phyloP scores from a whole-genome alignment of 768 basidiomycete species.

The Russula lepida region DNA sequence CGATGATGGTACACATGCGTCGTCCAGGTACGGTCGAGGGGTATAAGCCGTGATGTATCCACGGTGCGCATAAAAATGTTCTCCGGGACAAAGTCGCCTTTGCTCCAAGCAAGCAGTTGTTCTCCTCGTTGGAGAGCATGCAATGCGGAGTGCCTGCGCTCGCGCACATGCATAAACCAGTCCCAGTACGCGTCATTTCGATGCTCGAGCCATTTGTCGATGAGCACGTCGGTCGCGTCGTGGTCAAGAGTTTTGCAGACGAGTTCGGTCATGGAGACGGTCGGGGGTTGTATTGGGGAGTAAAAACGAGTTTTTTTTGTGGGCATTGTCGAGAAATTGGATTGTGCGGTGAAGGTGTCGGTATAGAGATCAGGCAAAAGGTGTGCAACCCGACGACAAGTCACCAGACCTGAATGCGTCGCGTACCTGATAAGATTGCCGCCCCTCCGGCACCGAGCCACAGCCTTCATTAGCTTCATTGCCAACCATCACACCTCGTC shows the following conservation, averaged over 20 bases:
- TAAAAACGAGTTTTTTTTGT: conserved; percentile 33
- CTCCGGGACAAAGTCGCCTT: conserved; percentile 71
- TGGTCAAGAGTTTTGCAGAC: conserved; percentile 71
- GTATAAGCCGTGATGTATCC: conserved; percentile 69
- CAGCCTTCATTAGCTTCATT: no score
- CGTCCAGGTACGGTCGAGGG: conserved; percentile 74
- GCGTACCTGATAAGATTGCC: neutral
- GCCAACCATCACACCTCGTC: no score
- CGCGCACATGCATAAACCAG: conserved; percentile 65
- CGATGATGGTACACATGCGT: conserved; percentile 74
- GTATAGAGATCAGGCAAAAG: neutral
- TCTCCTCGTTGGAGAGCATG: conserved; percentile 34
- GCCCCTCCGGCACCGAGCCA: neutral
- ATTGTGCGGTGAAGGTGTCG: neutral
- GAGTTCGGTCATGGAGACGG: conserved; percentile 67
- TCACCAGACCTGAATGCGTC: neutral
- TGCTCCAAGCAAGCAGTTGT: conserved; percentile 43
- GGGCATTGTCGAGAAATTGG: conserved; percentile 7
- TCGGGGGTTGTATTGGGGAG: conserved; percentile 57
- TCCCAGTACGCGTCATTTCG: conserved; percentile 68
- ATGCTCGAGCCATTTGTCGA: conserved; percentile 80
- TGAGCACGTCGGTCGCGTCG: conserved; percentile 67
- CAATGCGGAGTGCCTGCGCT: conserved; percentile 50
- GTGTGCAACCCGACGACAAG: neutral
- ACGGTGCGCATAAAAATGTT: conserved; percentile 75